Evolutionary conservation across 2,329 filamentous ascomycete genomes (phyloP), one percentile per base, ranked within the genome.

Genomic region (Colletotrichum sp.): DNA sequence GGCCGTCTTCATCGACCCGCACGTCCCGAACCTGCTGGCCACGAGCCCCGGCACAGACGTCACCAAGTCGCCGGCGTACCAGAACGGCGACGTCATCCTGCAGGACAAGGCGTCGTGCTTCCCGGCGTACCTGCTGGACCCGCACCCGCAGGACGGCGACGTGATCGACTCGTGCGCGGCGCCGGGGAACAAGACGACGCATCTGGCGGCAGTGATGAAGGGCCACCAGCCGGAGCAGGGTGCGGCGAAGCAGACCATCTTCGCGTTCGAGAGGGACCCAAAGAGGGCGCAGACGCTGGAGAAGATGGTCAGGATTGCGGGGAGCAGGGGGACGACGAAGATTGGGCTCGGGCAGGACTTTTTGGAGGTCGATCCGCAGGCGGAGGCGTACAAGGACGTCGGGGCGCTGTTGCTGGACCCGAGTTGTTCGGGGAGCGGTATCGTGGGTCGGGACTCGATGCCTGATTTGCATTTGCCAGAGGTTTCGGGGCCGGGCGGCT

Each of bases 31-130:
- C 79, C 88, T 99, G 5, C 83, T 99, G 8, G 97, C 96, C 3
- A 86, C 98, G 2, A 93, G 95, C 4, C 91, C 94, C 1, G 89
- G 90, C 3, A 88, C 90, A 48, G 94, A 98, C 80, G 87, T 98
- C 58, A 93, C 92, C 24, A 94, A 93, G 77, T 93, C 92, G 9
- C 85, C 90, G 16, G 94, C 95, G 1, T 98, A 98, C 83, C 89
- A 87, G 16, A 87, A 90, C 2, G 96, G 96, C 2, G 90, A 92
- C 62, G 91, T 98, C 69, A 98, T 98, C 75, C 87, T 98, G 28
- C 97, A 99, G 83, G 97, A 98, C 81, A 98, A 98, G 84, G 96
- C 97, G 0, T 98, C 96, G 1, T 99, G 97, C 82, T 98, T 99
- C 81, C 97, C 97, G 1, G 97, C 96, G 1, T 97, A 97, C 82